Base-by-base conservation (phyloP, 345 rosid species). In the Brassica juncea region DNA sequence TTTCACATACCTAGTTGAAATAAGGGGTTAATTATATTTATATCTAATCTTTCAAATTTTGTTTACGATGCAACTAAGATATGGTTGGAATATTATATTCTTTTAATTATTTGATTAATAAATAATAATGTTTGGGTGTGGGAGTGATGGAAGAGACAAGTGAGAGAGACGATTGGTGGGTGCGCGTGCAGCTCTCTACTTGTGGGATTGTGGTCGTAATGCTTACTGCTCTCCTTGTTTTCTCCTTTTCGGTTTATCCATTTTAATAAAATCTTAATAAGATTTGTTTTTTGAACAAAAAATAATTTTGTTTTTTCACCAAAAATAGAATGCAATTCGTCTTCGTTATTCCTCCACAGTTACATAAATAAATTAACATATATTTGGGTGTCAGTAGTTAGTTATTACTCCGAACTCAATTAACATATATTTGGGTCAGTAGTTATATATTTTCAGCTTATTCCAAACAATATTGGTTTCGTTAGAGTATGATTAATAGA, bases 151-250 rank as follows among this genome's bases (percentile, higher is more conserved):
- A 70, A 68, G 44, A 67, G 82, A 37, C 47, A 54, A 73, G 77
- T 74, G 59, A 77, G 57, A 58, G 49, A 62, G 52, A 81, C 82
- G 87, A 84, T 86, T 81, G 87, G 89, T 91, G 91, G 87, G 66
- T 89, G 92, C 96, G 93, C 93, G 85, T 89, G 93, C 92, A 78
- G 81, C 74, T 55, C 81, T 57, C 71, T 80, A 77, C 77, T 74
- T 69, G 88, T 84, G 90, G 89, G 86, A 86, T 78, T 86, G 90
- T 84, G 89, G 89, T 86, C 87, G 85, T 85, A 80, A 75, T 91
- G 80, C 76, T 74, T 28, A 61, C 72, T 80, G 58, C 61, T 79
- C 67, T 35, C 15, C 54, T 55, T 23, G 21, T 27, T 71, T 54
- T 34, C 21, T 71, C 8, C 5, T 30, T 65, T 49, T 44, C 8